phyloP scores from a whole-genome alignment of 1,139 yeast genomes.

The Nadsonia starkeyi-henricii region DNA sequence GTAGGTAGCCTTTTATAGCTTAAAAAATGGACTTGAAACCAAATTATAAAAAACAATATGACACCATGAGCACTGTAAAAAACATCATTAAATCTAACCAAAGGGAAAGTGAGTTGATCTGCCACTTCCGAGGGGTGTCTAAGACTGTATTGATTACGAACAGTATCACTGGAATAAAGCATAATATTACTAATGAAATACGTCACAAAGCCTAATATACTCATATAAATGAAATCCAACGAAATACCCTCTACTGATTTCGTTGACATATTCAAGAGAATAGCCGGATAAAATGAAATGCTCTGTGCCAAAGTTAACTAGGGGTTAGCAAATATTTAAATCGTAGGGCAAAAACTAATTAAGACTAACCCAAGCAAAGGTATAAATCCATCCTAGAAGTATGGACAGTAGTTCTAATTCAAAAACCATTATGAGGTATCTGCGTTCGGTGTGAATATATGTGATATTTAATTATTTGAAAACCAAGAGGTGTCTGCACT shows the following conservation, averaged over 20 bases:
- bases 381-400: slow-evolving; percentile 20
- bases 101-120: slow-evolving; percentile 22
- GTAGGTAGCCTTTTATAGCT: slow-evolving; percentile 21
- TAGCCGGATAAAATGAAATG: slow-evolving; percentile 34
- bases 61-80: slow-evolving; percentile 32
- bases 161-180: slow-evolving; percentile 25
- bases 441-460: too few species aligned
- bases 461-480: too few species aligned
- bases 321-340: too few species aligned
- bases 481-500: too few species aligned
- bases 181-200: slow-evolving; percentile 29
- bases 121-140: slow-evolving; percentile 15
- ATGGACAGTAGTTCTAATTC: slow-evolving; percentile 10
- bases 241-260: slow-evolving; percentile 34
- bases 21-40: slow-evolving; percentile 27
- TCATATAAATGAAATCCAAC: slow-evolving; percentile 29
- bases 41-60: slow-evolving; percentile 21
- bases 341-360: background rate
- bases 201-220: slow-evolving; percentile 30
- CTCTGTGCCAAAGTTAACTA: too few species aligned
- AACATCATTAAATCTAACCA: slow-evolving; percentile 32
- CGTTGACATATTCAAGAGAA: slow-evolving; percentile 25
- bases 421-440: too few species aligned
- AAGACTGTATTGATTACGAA: slow-evolving; percentile 27
- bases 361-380: slow-evolving; percentile 12